Percentiles rank a stretch among this genome's conserved stretches.
Conservation (phyloP, 2,329 filamentous ascomycete genomes). For the Keithomyces neogunnii region DNA sequence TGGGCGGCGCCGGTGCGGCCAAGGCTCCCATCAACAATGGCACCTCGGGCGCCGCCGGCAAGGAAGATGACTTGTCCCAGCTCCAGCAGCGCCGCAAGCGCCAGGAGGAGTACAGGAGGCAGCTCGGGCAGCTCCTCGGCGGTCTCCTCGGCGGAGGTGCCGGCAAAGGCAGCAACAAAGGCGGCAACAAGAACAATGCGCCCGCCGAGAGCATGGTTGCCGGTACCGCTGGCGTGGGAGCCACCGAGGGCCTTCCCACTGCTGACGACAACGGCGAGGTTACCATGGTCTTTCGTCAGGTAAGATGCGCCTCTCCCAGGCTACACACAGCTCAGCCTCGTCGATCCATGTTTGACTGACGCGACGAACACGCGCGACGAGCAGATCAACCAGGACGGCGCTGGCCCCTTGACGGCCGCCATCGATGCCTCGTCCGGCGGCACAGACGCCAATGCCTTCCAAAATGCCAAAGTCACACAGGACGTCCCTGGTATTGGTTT, state of each 20-base stretch:
- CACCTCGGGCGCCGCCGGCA: slow-evolving; percentile 28
- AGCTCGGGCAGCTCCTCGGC: slow-evolving; percentile 23
- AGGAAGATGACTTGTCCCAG: slow-evolving; percentile 33
- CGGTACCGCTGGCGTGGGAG: slow-evolving; percentile 44
- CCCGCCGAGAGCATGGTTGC: slow-evolving; percentile 42
- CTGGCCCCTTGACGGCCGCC: slow-evolving; percentile 51
- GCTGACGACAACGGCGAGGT: slow-evolving; percentile 51
- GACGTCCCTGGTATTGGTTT: slow-evolving; percentile 51
- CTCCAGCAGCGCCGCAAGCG: slow-evolving; percentile 12
- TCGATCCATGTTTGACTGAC: slow-evolving; percentile 4
- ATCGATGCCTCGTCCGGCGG: slow-evolving; percentile 57
- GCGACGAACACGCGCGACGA: background rate
- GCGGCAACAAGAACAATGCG: background rate
- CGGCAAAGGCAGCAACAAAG: slow-evolving; percentile 1
- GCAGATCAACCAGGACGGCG: slow-evolving; percentile 64
- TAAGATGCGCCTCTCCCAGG: slow-evolving; percentile 2
- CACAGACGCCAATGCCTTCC: slow-evolving; percentile 50
- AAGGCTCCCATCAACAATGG: slow-evolving; percentile 29
- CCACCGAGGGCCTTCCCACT: slow-evolving; percentile 48
- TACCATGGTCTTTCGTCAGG: slow-evolving; percentile 52
- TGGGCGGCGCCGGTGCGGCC: slow-evolving; percentile 31
- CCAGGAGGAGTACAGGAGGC: slow-evolving; percentile 16
- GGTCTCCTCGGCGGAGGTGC: slow-evolving; percentile 9
- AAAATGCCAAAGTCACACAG: slow-evolving; percentile 48
- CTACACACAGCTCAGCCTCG: background rate